A percentile compares a stretch with the other conserved stretches of the same genome.
phyloP scores from a whole-genome alignment of 352 stramenopile species.

The Globisporangium paddicum region DNA sequence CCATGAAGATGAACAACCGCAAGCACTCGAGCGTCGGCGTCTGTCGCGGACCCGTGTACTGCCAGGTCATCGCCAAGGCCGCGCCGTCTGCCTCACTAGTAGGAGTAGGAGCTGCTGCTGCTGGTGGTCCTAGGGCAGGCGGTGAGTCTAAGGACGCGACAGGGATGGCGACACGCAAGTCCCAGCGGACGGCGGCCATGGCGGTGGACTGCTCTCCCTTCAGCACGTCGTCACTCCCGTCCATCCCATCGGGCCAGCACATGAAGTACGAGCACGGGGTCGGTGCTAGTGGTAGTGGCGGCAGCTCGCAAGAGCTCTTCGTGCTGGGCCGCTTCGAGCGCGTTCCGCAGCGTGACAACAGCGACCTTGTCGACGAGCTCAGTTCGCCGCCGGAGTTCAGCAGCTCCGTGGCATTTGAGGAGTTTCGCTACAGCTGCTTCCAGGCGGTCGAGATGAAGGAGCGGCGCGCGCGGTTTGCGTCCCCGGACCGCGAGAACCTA shows the following conservation, averaged over 20 bases:
- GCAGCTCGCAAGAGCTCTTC: slow-evolving; percentile 49
- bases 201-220: neutral
- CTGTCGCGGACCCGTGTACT: slow-evolving; percentile 77
- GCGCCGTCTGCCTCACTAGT: neutral
- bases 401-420: slow-evolving; percentile 48
- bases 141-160: neutral
- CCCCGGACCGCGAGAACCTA: slow-evolving; percentile 9
- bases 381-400: slow-evolving; percentile 37
- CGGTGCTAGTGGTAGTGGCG: slow-evolving; percentile 32
- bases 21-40: slow-evolving; percentile 84
- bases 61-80: slow-evolving; percentile 48
- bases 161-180: neutral
- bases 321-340: slow-evolving; percentile 79
- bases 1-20: slow-evolving; percentile 88
- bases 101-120: too few species aligned
- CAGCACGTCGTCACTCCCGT: neutral
- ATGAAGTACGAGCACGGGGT: slow-evolving; percentile 54
- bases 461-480: slow-evolving; percentile 29
- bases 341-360: slow-evolving; percentile 62
- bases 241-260: slow-evolving; percentile 26
- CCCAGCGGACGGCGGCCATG: neutral
- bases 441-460: slow-evolving; percentile 82
- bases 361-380: slow-evolving; percentile 34
- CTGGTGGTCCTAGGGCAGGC: too few species aligned
- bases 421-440: slow-evolving; percentile 78